Percentiles rank a stretch among this genome's conserved stretches.
Evolutionary conservation across 371 early-diverging fungal genomes (phyloP).

Genomic region (Lichtheimia ornata): DNA sequence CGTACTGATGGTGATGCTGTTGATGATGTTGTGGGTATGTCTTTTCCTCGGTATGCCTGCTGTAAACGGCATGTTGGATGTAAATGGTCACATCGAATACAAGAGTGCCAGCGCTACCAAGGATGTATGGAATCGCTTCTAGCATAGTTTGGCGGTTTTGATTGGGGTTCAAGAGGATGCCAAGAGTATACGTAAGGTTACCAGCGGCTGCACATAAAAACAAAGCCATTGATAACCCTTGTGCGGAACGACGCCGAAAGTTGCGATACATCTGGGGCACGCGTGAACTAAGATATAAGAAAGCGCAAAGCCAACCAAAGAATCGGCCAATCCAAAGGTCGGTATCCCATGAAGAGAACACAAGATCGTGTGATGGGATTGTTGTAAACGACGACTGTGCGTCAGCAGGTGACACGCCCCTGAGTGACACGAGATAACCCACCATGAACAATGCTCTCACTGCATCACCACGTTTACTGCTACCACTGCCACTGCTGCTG

Average conservation of each 20-base stretch:
- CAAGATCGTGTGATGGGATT: conserved; percentile 8
- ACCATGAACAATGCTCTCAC: conserved; percentile 2
- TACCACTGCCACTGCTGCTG: too few species aligned
- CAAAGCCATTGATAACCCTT: conserved; percentile 68
- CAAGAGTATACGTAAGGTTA: conserved; percentile 67
- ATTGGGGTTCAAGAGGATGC: conserved; percentile 59
- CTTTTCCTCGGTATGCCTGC: conserved; percentile 1
- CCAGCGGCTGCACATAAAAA: conserved; percentile 74
- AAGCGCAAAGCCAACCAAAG: conserved; percentile 68
- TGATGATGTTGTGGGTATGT: neutral
- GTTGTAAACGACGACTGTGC: neutral
- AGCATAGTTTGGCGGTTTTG: conserved; percentile 37
- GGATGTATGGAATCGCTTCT: conserved; percentile 63
- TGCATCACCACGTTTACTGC: neutral
- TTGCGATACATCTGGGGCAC: conserved; percentile 74
- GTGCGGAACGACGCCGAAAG: conserved; percentile 56
- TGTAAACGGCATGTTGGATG: conserved; percentile 44
- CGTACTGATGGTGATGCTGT: too few species aligned
- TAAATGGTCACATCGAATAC: conserved; percentile 66
- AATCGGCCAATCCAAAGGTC: conserved; percentile 55
- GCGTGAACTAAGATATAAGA: conserved; percentile 66
- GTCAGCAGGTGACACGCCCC: conserved; percentile 3
- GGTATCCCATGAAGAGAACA: conserved; percentile 1
- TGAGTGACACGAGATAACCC: conserved; percentile 1
- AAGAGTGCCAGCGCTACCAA: conserved; percentile 71